Percentiles rank a stretch among this genome's conserved stretches.
These are phyloP conservation scores for Candida yuanshanica DNA, from an alignment of 805 yeast genomes.

Conservation along the genomic window DNA sequence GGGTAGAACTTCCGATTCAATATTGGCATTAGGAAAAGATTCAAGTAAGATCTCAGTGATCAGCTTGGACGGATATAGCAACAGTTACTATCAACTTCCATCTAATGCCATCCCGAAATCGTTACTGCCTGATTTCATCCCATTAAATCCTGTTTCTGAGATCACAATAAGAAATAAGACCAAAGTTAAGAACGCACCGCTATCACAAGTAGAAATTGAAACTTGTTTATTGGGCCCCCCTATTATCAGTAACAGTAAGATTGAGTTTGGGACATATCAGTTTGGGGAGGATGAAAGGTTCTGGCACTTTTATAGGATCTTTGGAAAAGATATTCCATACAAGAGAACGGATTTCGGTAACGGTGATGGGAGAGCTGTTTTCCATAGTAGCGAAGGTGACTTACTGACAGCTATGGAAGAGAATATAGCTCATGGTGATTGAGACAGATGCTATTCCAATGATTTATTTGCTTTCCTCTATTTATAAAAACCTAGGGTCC, in stretches of 20 bases:
- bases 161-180: constrained; percentile 19
- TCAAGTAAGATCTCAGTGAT: constrained; percentile 16
- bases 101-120: constrained; percentile 21
- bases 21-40: constrained; percentile 2
- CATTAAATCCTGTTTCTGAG: constrained; percentile 11
- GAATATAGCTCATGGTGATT: too few relatives aligned
- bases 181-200: constrained; percentile 21
- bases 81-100: constrained; percentile 38
- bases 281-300: neutral
- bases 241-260: constrained; percentile 8
- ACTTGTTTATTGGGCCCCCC: constrained; percentile 32
- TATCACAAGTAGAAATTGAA: constrained; percentile 52
- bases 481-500: too few relatives aligned
- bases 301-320: neutral
- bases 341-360: constrained; percentile 12
- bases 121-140: constrained; percentile 22
- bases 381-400: constrained; percentile 14
- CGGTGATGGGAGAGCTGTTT: constrained; percentile 15
- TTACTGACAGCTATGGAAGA: constrained; percentile 14
- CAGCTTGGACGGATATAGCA: constrained; percentile 20
- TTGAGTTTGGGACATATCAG: constrained; percentile 13
- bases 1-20: constrained; percentile 1
- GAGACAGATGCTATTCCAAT: too few relatives aligned
- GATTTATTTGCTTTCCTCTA: too few relatives aligned
- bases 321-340: constrained; percentile 7